Base-by-base conservation (phyloP, 2,329 filamentous ascomycete species). In the Clonostachys byssicola region DNA sequence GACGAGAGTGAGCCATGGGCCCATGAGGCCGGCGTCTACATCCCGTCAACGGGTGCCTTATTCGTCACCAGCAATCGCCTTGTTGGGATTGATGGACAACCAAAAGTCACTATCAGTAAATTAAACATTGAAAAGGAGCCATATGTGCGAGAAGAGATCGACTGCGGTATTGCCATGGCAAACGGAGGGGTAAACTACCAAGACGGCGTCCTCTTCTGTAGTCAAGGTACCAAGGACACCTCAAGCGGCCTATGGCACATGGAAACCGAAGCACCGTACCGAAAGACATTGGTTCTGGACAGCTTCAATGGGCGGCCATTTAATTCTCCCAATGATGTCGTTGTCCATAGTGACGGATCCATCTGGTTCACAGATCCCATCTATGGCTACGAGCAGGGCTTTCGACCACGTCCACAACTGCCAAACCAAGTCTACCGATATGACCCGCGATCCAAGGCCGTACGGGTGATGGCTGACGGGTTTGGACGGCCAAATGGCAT, bases 301-400 rank as follows among this genome's bases (percentile, higher is more conserved):
- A 65, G 65, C 4, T 78, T 68, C 53, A 56, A 70, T 36, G 71
- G 70, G 2, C 60, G 71, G 7, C 60, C 64, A 3, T 78, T 78
- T 56, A 77, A 76, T 54, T 74, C 70, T 3, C 60, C 72, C 41
- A 75, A 76, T 49, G 74, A 77, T 47, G 70, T 77, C 5, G 66
- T 74, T 6, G 59, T 72, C 13, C 60, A 65, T 41, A 52, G 51
- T 1, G 71, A 74, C 47, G 70, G 70, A 5, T 62, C 60, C 6
- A 63, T 78, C 20, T 77, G 73, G 72, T 77, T 77, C 53, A 77
- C 73, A 0, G 74, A 77, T 52, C 71, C 73, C 1, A 60, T 64
- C 9, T 77, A 78, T 54, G 75, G 74, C 9, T 67, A 60, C 23
- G 67, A 74, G 47, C 73, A 77, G 51, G 65, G 70, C 10, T 72